These are phyloP conservation scores for Waltiozyma sp. DNA, from an alignment of 1,139 yeast genomes.

Conservation along the genomic window DNA sequence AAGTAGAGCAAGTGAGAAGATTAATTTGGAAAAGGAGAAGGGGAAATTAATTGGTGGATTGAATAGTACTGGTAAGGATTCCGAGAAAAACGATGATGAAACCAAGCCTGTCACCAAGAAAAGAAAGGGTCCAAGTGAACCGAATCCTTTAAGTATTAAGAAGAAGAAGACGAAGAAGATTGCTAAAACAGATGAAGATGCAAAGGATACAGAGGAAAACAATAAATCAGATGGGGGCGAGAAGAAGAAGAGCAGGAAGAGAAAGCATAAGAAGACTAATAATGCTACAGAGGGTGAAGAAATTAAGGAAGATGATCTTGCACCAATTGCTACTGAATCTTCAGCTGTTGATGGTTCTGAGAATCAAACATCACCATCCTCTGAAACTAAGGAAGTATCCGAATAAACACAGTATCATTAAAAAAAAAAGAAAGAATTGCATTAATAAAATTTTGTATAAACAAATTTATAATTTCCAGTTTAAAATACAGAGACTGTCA, in stretches of 20 bases:
- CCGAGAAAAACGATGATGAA: constrained; percentile 17
- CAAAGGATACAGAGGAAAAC: constrained; percentile 8
- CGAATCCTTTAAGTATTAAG: constrained; percentile 77
- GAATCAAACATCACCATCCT: no score
- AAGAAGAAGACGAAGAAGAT: constrained; percentile 51
- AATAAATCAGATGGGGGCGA: constrained; percentile 2
- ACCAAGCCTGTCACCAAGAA: constrained; percentile 25
- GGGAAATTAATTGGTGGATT: constrained; percentile 68
- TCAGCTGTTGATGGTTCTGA: no score
- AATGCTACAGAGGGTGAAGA: neutral
- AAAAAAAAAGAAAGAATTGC: neutral
- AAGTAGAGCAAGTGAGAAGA: constrained; percentile 55
- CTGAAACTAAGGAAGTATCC: neutral
- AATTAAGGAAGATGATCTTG: neutral
- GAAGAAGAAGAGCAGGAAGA: constrained; percentile 28
- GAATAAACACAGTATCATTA: no score
- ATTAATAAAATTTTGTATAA: no score
- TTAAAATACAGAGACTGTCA: no score
- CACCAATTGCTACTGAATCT: no score
- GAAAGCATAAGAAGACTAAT: constrained; percentile 24
- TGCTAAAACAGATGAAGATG: constrained; percentile 10
- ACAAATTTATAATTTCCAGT: no score
- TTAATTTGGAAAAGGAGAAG: constrained; percentile 45
- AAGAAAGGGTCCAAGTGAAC: constrained; percentile 64
- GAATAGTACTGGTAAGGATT: constrained; percentile 29